phyloP scores from a whole-genome alignment of 768 basidiomycete species.

The Cyclocybe aegerita region DNA sequence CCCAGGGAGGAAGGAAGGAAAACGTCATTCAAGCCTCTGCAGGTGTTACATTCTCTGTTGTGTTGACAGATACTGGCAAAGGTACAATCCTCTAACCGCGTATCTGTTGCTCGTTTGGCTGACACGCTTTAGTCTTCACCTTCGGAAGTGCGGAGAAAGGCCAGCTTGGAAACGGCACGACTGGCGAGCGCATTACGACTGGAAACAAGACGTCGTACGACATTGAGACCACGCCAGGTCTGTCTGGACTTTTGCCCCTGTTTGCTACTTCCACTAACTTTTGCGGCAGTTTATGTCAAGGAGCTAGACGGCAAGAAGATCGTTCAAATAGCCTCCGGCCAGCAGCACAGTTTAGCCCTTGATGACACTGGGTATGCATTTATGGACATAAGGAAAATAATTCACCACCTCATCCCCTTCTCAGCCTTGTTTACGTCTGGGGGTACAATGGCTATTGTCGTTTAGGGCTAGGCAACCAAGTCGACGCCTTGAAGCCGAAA shows the following conservation, averaged over 20 bases:
- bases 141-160: slow-evolving; percentile 93
- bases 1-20: slow-evolving; percentile 59
- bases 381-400: neutral
- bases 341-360: slow-evolving; percentile 83
- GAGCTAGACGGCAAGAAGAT: slow-evolving; percentile 79
- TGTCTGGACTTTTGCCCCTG: slow-evolving; percentile 13
- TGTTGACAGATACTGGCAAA: slow-evolving; percentile 82
- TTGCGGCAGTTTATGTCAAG: slow-evolving; percentile 61
- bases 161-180: slow-evolving; percentile 89
- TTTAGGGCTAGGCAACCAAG: slow-evolving; percentile 84
- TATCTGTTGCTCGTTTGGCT: slow-evolving; percentile 1
- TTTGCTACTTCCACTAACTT: neutral
- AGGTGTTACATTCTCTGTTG: slow-evolving; percentile 81
- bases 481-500: slow-evolving; percentile 78
- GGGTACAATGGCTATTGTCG: slow-evolving; percentile 92
- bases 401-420: neutral
- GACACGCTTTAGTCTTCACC: slow-evolving; percentile 61
- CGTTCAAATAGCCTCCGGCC: slow-evolving; percentile 79
- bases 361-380: slow-evolving; percentile 67
- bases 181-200: slow-evolving; percentile 87
- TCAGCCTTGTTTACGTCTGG: slow-evolving; percentile 79
- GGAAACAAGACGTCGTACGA: slow-evolving; percentile 86
- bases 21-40: slow-evolving; percentile 73
- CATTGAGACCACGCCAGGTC: slow-evolving; percentile 69
- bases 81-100: slow-evolving; percentile 36